Conservation (phyloP, 805 yeast genomes). For the Torulaspora gathmanii region DNA sequence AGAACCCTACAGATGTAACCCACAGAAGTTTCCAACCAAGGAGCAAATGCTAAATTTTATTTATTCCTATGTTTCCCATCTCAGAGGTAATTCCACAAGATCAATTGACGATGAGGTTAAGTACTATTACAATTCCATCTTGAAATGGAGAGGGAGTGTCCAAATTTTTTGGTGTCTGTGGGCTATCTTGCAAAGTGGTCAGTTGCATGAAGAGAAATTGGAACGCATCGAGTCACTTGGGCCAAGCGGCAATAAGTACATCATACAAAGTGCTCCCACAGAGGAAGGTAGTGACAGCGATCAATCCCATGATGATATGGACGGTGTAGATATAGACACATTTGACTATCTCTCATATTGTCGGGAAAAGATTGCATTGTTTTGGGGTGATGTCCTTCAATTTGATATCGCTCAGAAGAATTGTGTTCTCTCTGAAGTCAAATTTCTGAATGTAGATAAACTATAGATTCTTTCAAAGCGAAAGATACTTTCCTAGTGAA, state of each 20-base stretch:
- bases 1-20: slow-evolving; percentile 44
- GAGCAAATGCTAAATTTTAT: slow-evolving; percentile 68
- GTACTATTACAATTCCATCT: slow-evolving; percentile 56
- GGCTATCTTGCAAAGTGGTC: slow-evolving; percentile 81
- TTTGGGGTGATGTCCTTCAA: slow-evolving; percentile 68
- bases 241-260: slow-evolving; percentile 51
- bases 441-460: slow-evolving; percentile 6
- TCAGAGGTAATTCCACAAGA: slow-evolving; percentile 32
- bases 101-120: slow-evolving; percentile 44
- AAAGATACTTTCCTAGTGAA: not conserved
- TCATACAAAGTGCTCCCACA: slow-evolving; percentile 24
- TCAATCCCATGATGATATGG: slow-evolving; percentile 25
- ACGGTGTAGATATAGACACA: slow-evolving; percentile 45
- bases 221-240: slow-evolving; percentile 44
- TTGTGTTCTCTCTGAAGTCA: slow-evolving; percentile 5
- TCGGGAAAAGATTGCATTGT: slow-evolving; percentile 64
- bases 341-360: slow-evolving; percentile 78
- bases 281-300: slow-evolving; percentile 20
- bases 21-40: slow-evolving; percentile 58
- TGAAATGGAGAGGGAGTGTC: slow-evolving; percentile 76
- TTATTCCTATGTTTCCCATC: slow-evolving; percentile 70
- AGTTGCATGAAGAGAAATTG: slow-evolving; percentile 16
- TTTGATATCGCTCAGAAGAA: slow-evolving; percentile 47
- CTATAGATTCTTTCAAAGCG: slow-evolving; percentile 2
- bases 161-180: slow-evolving; percentile 82